Evolutionary conservation across 2,329 filamentous ascomycete genomes (phyloP), one percentile per base, ranked within the genome.

Genomic region (Apiospora malaysiana): DNA sequence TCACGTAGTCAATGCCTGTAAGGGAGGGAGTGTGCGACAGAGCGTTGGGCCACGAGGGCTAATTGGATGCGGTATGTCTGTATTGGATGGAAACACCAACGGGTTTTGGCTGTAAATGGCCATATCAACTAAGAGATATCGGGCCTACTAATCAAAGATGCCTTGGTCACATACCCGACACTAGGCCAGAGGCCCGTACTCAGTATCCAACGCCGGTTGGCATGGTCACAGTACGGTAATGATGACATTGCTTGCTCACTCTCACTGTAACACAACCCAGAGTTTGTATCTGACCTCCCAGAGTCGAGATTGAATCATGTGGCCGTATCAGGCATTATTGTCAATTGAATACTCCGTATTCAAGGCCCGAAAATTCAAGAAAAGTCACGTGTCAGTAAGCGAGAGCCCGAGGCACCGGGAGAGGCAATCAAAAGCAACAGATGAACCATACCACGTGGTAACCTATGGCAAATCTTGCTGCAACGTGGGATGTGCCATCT

Each of bases 371-470:
- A 27, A 27, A 27, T 23, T 23, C 32, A 23, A n/a, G 32, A n/a
- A n/a, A 14, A n/a, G 56, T 63, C 56, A 63, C 32, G 32, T 63
- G 56, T 63, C 18, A 23, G 32, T 40, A 63, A 40, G 56, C 56
- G 56, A 63, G 9, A 63, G 9, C 56, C 56, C 56, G 56, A 18
- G 56, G 56, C 56, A n/a, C 14, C 16, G 32, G 18, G 2, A 23
- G 21, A 63, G 9, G 27, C 21, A 32, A 40, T 40, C 7, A 63
- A 40, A n/a, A 37, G 1, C 27, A 63, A 23, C 21, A 63, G 32
- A 63, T 63, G 56, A 63, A 40, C 56, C 10, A 40, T 40, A 63
- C 56, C 56, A 63, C 56, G 32, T 63, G 56, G 56, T 63, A 63
- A 40, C 18, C 32, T 40, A 40, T 63, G 8, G 21, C 9, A 5